These are phyloP conservation scores for Pleurotus cornucopiae DNA, from an alignment of 768 basidiomycete genomes.

Conservation along the genomic window DNA sequence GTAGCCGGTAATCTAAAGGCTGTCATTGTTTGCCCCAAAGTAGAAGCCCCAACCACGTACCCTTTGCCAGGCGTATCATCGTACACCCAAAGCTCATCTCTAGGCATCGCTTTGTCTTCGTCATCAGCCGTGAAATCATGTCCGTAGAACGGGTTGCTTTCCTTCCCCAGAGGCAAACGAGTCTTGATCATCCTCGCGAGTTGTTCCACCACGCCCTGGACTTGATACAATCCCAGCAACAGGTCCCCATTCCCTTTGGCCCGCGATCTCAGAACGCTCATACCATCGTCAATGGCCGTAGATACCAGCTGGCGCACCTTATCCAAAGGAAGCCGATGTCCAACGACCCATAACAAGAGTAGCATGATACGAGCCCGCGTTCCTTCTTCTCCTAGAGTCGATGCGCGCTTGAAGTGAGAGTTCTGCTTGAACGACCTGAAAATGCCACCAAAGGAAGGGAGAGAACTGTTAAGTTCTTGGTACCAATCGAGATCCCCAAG, in stretches of 20 bases:
- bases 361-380: conserved; percentile 18
- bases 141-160: conserved; percentile 17
- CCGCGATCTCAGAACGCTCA: conserved; percentile 1
- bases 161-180: conserved; percentile 12
- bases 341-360: conserved; percentile 19
- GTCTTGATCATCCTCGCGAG: conserved; percentile 17
- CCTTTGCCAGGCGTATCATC: conserved; percentile 2
- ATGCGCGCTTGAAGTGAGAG: conserved; percentile 15
- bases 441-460: neutral
- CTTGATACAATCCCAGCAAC: conserved; percentile 9
- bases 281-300: conserved; percentile 14
- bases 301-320: conserved; percentile 13
- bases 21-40: neutral
- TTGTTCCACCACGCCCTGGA: conserved; percentile 11
- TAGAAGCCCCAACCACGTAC: neutral
- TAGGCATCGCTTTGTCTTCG: conserved; percentile 16
- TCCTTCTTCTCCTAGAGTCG: conserved; percentile 14
- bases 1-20: conserved; percentile 8
- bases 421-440: conserved; percentile 9
- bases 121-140: conserved; percentile 13
- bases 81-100: conserved; percentile 16
- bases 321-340: conserved; percentile 17
- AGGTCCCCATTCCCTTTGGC: conserved; percentile 6
- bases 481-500: conserved; percentile 16
- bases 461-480: conserved; percentile 3